Conservation (phyloP, 345 rosid genomes). For the Pelargonium nanum region DNA sequence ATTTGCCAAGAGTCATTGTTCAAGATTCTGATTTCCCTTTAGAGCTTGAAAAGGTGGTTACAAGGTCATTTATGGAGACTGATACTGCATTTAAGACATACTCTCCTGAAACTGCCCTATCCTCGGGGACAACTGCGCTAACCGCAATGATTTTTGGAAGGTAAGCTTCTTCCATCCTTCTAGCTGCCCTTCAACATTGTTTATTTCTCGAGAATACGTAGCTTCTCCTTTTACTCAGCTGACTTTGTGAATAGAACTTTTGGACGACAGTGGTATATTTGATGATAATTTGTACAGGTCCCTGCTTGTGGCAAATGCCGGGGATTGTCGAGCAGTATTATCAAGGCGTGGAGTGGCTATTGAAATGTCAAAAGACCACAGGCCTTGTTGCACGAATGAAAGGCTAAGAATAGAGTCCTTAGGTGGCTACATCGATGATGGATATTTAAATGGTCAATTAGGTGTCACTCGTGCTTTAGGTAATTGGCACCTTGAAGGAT, state of each 20-base stretch:
- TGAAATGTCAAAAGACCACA: conserved; percentile 76
- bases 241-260: not conserved
- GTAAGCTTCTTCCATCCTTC: conserved; percentile 18
- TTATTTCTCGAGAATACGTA: not conserved
- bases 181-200: not conserved
- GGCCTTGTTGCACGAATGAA: conserved; percentile 48
- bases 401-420: conserved; percentile 47
- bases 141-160: conserved; percentile 79
- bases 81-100: conserved; percentile 62
- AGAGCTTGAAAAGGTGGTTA: conserved; percentile 54
- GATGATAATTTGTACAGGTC: conserved; percentile 27
- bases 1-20: conserved; percentile 66
- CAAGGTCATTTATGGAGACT: conserved; percentile 59
- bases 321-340: conserved; percentile 82
- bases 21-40: conserved; percentile 67
- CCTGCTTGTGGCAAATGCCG: conserved; percentile 82
- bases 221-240: not conserved
- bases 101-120: conserved; percentile 30
- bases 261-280: not conserved
- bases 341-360: conserved; percentile 50
- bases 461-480: conserved; percentile 78
- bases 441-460: conserved; percentile 64
- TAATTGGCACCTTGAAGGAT: conserved; percentile 61
- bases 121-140: conserved; percentile 85
- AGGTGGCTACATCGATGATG: conserved; percentile 56